A percentile compares a stretch with the other conserved stretches of the same genome.
Evolutionary conservation across 805 yeast genomes (phyloP).

Genomic region (Spathaspora arborariae): DNA sequence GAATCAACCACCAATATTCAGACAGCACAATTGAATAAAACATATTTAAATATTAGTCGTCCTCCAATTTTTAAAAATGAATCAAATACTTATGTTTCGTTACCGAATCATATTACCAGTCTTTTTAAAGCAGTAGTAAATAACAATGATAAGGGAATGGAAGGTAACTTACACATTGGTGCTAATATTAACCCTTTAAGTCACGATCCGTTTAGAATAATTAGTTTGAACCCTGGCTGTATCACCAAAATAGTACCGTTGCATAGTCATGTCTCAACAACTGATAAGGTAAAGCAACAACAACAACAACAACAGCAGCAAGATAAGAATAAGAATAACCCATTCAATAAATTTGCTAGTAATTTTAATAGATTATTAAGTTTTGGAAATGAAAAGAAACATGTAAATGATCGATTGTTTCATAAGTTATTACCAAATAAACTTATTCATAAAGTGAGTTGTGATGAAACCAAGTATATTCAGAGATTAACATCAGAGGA

Average conservation of each 20-base stretch:
- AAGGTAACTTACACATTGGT: constrained; percentile 47
- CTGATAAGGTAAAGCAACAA: constrained; percentile 4
- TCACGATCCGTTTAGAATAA: constrained; percentile 50
- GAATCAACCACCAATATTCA: constrained; percentile 10
- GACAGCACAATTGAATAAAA: constrained; percentile 16
- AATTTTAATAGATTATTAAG: constrained; percentile 28
- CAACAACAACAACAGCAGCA: too few relatives aligned
- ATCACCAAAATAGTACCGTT: constrained; percentile 20
- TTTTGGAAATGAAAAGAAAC: neutral
- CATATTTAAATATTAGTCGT: constrained; percentile 35
- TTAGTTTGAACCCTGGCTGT: constrained; percentile 56
- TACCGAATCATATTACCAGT: constrained; percentile 47
- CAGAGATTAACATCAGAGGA: constrained; percentile 6
- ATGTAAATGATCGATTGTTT: neutral
- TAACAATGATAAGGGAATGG: constrained; percentile 33
- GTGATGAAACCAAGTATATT: constrained; percentile 6
- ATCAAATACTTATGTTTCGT: constrained; percentile 50
- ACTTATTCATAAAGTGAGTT: constrained; percentile 9
- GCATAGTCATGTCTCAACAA: constrained; percentile 6
- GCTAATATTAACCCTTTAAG: constrained; percentile 50
- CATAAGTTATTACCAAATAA: neutral
- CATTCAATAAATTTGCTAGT: constrained; percentile 31
- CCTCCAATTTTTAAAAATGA: constrained; percentile 33
- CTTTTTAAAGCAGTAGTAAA: constrained; percentile 35
- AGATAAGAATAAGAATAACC: constrained; percentile 15